Percentiles rank a stretch among this genome's conserved stretches.
These are phyloP conservation scores for Barnettozyma botsteinii DNA, from an alignment of 805 yeast species.

Conservation along the genomic window DNA sequence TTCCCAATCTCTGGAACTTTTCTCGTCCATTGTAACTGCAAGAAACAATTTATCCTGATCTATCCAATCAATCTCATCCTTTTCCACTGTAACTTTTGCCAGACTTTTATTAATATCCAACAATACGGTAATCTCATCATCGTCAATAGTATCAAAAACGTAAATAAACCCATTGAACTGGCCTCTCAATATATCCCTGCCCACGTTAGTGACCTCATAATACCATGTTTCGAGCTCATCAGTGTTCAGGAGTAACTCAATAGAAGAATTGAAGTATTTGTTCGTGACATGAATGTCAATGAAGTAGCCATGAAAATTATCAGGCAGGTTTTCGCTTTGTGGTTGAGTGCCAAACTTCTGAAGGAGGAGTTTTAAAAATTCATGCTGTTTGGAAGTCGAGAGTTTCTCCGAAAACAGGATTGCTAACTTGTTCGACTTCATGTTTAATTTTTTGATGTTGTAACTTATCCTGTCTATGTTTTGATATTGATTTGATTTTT, in stretches of 20 bases:
- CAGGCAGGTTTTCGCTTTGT: too few species aligned
- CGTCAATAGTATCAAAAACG: slow-evolving; percentile 11
- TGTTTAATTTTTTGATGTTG: too few species aligned
- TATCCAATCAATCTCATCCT: neutral
- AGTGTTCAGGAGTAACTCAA: too few species aligned
- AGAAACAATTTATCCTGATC: neutral
- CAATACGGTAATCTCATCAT: slow-evolving; percentile 1
- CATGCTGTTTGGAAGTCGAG: neutral
- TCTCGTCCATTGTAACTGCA: neutral
- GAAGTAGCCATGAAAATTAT: too few species aligned
- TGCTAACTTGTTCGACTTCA: slow-evolving; percentile 8
- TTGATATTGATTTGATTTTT: too few species aligned
- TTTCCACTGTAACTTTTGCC: neutral
- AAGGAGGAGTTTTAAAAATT: neutral
- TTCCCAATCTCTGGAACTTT: neutral
- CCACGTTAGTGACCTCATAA: slow-evolving; percentile 25
- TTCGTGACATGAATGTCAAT: too few species aligned
- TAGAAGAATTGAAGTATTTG: too few species aligned
- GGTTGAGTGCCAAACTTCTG: too few species aligned
- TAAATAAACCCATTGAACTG: slow-evolving; percentile 24
- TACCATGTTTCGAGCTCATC: too few species aligned
- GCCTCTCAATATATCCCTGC: slow-evolving; percentile 26
- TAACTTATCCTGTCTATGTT: too few species aligned
- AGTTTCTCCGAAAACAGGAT: slow-evolving; percentile 4
- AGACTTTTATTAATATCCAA: too few species aligned